These are phyloP conservation scores for Litsea cubeba DNA, from an alignment of 164 flowering plant genomes.

Conservation along the genomic window DNA sequence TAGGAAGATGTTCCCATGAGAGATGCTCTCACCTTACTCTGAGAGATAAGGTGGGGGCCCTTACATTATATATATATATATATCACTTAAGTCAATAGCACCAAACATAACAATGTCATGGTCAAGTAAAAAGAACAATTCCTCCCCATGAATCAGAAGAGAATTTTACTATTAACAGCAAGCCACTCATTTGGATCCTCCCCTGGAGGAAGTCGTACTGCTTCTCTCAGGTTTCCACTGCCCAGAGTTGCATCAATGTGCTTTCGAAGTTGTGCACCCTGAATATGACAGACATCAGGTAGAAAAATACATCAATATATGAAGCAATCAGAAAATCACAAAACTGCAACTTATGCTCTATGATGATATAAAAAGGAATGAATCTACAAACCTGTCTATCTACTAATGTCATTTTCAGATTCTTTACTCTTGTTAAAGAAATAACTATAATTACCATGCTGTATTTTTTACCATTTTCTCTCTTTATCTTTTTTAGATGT, in stretches of 20 bases:
- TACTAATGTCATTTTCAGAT: too few species aligned
- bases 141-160: conserved; percentile 10
- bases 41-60: too few species aligned
- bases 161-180: conserved; percentile 91
- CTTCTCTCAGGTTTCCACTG: conserved; percentile 98
- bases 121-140: not conserved
- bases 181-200: conserved; percentile 99
- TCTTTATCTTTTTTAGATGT: too few species aligned
- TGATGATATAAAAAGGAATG: not conserved
- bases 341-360: not conserved
- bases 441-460: too few species aligned
- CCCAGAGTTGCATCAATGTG: conserved; percentile 99
- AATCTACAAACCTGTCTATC: too few species aligned
- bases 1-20: too few species aligned
- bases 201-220: conserved; percentile 98
- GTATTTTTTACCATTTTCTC: too few species aligned
- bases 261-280: conserved; percentile 97
- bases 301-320: not conserved
- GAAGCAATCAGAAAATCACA: not conserved
- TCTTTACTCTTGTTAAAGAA: too few species aligned
- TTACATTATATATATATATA: too few species aligned
- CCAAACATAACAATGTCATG: not conserved
- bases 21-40: too few species aligned
- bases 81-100: not conserved
- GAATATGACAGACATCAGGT: conserved; percentile 7